A percentile compares a stretch with the other conserved stretches of the same genome.
Conservation (phyloP, 805 yeast species). For the Myxozyma monticola region DNA sequence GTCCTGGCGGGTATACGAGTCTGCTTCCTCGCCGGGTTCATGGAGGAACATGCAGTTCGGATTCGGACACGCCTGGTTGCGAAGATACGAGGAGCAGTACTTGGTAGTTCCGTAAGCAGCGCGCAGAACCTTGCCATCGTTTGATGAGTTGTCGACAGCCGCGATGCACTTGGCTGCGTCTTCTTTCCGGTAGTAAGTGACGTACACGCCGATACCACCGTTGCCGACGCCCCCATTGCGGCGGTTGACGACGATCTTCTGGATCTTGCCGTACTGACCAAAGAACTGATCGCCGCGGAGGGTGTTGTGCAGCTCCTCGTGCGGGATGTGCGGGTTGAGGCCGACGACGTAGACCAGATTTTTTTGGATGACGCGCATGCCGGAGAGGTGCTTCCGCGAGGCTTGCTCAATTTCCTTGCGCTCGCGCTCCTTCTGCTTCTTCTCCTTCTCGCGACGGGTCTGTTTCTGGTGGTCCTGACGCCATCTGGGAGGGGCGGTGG, state of each 20-base stretch:
- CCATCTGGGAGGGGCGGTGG: constrained; percentile 39
- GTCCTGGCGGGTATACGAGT: constrained; percentile 87
- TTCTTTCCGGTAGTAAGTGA: constrained; percentile 87
- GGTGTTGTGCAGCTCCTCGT: constrained; percentile 80
- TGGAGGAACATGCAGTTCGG: constrained; percentile 99
- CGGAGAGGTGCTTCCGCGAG: constrained; percentile 78
- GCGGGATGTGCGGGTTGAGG: constrained; percentile 78
- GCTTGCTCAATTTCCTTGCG: constrained; percentile 81
- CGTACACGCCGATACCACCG: constrained; percentile 92
- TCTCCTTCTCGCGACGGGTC: constrained; percentile 70
- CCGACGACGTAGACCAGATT: constrained; percentile 96
- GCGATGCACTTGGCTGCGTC: constrained; percentile 93
- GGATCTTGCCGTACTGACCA: constrained; percentile 97
- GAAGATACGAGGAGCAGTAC: constrained; percentile 91
- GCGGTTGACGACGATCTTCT: constrained; percentile 86
- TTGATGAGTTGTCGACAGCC: constrained; percentile 86
- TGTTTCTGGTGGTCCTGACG: constrained; percentile 77
- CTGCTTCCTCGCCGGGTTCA: constrained; percentile 99
- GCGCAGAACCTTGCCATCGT: constrained; percentile 80
- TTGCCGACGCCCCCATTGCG: constrained; percentile 59
- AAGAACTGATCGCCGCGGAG: constrained; percentile 88
- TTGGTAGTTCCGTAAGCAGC: constrained; percentile 99
- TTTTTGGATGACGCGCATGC: constrained; percentile 97
- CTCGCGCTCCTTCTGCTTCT: constrained; percentile 84
- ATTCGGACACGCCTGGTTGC: constrained; percentile 96